Base-by-base conservation (phyloP, 306 rosid species). In the Morella rubra region DNA sequence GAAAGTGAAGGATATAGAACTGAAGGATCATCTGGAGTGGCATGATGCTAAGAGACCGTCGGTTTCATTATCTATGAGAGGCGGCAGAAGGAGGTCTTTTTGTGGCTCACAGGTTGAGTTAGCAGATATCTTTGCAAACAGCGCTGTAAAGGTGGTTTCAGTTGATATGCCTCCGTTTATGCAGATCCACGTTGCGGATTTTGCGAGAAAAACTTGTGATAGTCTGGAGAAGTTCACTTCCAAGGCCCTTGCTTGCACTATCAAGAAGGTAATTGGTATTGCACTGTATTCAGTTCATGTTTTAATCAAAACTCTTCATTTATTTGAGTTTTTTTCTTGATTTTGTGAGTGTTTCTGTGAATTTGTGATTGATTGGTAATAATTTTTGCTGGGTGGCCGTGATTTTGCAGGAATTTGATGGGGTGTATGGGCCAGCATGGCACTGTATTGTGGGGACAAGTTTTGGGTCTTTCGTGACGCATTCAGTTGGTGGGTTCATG, bases 371-470 rank as follows among this genome's bases (percentile, higher is more conserved):
- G 81, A 67, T 76, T 75, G 88, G 81, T 55, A 83, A 80, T 42
- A 80, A 76, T 59, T 15, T 76, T 65, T 79, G 83, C 69, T 81
- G 83, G 84, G 79, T 87, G 76, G 81, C 67, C 75, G 65, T 16
- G 52, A 68, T 55, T 82, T 42, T 77, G 84, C 97, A 95, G 99
- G 99, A 95, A 83, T 95, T 95, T 86, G 99, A 95, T 81, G 92
- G 89, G 81, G 90, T 83, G 9, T 95, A 95, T 82, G 99, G 99
- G 61, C 99, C 99, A 53, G 99, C 97, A 51, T 95, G 99, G 99
- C 99, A 95, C 79, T 90, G 99, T 75, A 92, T 95, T 66, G 97
- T 95, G 60, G 99, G 99, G 84, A 87, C 87, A 71, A 88, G 97
- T 82, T 95, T 95, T 88, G 99, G 99, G 68, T 95, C 99, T 24